Conservation (phyloP, 2,329 filamentous ascomycete species). For the Zasmidium citrigriseum region DNA sequence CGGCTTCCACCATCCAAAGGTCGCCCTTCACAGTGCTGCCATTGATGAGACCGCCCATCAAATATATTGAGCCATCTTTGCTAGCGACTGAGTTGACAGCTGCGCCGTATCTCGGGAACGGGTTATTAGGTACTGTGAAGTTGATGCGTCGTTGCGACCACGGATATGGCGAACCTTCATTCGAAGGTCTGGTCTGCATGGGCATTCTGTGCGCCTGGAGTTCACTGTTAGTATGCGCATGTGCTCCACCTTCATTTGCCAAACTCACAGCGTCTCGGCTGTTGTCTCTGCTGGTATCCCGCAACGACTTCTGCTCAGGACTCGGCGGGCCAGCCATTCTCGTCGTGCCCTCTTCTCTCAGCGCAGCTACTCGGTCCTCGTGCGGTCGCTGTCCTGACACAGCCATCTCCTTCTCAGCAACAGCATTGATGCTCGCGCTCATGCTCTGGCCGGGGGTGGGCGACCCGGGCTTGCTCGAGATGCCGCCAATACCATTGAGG, state of each 20-base stretch:
- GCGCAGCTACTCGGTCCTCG: conserved; percentile 17
- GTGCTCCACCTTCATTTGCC: neutral
- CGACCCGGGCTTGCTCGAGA: conserved; percentile 28
- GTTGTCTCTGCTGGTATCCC: conserved; percentile 23
- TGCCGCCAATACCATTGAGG: conserved; percentile 46
- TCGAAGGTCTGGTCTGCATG: conserved; percentile 42
- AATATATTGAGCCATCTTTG: conserved; percentile 94
- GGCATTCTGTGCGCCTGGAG: conserved; percentile 38
- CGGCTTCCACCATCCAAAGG: conserved; percentile 95
- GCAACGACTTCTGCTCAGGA: conserved; percentile 29
- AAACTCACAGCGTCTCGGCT: conserved; percentile 28
- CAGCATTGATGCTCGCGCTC: conserved; percentile 46
- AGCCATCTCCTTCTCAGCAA: conserved; percentile 20
- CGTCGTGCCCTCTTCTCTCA: conserved; percentile 15
- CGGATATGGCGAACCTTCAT: conserved; percentile 77
- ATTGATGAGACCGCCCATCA: conserved; percentile 96
- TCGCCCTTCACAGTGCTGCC: conserved; percentile 95
- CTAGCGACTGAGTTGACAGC: conserved; percentile 90
- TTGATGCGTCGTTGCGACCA: conserved; percentile 91
- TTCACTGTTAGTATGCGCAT: conserved; percentile 45
- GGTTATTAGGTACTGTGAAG: conserved; percentile 80
- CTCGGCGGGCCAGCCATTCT: conserved; percentile 27
- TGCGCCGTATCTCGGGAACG: conserved; percentile 94
- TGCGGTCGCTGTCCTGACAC: conserved; percentile 13
- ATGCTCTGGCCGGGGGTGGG: conserved; percentile 71